Evolutionary conservation across 2,329 filamentous ascomycete species (phyloP).

Genomic region (Delphinella strobiligena): DNA sequence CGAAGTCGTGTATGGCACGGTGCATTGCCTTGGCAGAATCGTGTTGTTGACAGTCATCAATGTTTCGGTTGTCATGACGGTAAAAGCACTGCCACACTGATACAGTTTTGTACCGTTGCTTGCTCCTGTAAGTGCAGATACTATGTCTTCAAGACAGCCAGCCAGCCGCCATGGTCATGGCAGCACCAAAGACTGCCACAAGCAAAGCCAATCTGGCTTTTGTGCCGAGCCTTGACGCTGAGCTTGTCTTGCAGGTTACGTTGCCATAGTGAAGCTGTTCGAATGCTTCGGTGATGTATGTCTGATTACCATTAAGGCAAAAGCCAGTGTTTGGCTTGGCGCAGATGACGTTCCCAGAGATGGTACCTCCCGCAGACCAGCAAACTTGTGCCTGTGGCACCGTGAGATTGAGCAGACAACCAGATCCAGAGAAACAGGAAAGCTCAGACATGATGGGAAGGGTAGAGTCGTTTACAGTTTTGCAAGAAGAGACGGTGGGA

Average conservation of each 20-base stretch:
- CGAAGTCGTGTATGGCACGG: neutral
- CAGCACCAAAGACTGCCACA: neutral
- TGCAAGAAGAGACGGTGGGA: no score
- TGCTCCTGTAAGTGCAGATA: neutral
- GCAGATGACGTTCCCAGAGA: neutral
- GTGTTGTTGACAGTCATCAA: neutral
- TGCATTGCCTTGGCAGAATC: neutral
- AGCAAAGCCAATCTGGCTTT: neutral
- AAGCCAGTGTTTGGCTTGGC: neutral
- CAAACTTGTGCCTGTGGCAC: neutral
- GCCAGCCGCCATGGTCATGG: neutral
- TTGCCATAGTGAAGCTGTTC: neutral
- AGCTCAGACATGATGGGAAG: neutral
- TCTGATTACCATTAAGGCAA: neutral
- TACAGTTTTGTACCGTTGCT: neutral
- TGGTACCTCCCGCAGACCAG: neutral
- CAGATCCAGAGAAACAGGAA: neutral
- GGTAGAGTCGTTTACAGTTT: no score
- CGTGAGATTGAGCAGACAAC: neutral
- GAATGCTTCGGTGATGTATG: neutral
- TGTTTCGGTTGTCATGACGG: neutral
- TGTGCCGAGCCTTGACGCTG: neutral
- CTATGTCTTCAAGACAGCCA: neutral
- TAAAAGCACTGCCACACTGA: conserved; percentile 1
- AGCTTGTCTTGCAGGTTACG: neutral